phyloP scores from a whole-genome alignment of 2,329 filamentous ascomycete species.

The Pseudomassariella vexata region DNA sequence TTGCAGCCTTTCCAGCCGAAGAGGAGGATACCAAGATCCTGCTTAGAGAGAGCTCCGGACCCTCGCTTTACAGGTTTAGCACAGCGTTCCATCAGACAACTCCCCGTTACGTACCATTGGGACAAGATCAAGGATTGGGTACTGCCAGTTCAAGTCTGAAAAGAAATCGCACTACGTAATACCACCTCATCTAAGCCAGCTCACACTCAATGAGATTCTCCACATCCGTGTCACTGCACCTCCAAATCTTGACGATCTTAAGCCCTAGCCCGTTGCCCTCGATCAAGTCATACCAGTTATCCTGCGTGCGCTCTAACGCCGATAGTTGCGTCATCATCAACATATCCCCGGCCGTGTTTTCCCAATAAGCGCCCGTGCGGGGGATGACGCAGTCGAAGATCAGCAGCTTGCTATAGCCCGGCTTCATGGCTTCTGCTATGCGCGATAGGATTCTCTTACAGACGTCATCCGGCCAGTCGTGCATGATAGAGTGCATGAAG shows the following conservation, averaged over 20 bases:
- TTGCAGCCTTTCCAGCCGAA: no score
- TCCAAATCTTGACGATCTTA: slow-evolving; percentile 28
- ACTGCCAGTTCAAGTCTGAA: no score
- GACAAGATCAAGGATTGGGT: no score
- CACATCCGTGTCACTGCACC: slow-evolving; percentile 21
- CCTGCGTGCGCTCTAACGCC: slow-evolving; percentile 27
- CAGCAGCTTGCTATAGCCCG: slow-evolving; percentile 19
- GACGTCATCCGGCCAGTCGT: slow-evolving; percentile 29
- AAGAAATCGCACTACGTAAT: no score
- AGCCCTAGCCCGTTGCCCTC: slow-evolving; percentile 26
- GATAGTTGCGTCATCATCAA: slow-evolving; percentile 27
- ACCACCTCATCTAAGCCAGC: no score
- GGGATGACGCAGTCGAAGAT: slow-evolving; percentile 18
- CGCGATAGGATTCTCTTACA: slow-evolving; percentile 24
- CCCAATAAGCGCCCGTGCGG: slow-evolving; percentile 23
- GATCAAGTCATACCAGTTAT: slow-evolving; percentile 27
- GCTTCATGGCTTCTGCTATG: slow-evolving; percentile 19
- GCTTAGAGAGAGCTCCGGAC: no score
- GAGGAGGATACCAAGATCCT: no score
- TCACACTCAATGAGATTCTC: slow-evolving; percentile 33
- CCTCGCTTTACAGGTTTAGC: no score
- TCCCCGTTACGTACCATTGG: no score
- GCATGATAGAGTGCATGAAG: slow-evolving; percentile 30
- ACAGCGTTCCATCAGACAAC: no score
- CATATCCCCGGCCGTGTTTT: slow-evolving; percentile 29